Evolutionary conservation across 2,329 filamentous ascomycete species (phyloP).

Genomic region (Diplodia seriata): DNA sequence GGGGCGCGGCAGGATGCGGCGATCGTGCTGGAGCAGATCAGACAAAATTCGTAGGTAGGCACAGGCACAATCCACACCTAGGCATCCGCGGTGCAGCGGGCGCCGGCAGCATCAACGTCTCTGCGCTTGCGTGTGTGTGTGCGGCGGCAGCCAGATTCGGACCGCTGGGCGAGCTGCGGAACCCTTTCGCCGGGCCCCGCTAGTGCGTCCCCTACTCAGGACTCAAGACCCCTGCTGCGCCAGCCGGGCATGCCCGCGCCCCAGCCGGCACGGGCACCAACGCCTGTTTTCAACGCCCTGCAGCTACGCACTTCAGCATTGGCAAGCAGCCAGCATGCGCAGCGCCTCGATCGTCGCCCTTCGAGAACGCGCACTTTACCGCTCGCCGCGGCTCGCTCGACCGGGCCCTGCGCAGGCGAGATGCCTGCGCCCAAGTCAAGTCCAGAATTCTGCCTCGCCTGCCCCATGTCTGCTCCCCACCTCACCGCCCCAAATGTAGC

Average conservation of each 20-base stretch:
- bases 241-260: conserved; percentile 21
- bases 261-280: conserved; percentile 21
- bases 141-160: conserved; percentile 23
- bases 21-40: conserved; percentile 30
- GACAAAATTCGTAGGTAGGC: conserved; percentile 26
- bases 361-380: conserved; percentile 41
- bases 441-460: conserved; percentile 38
- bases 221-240: conserved; percentile 3
- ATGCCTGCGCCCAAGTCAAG: conserved; percentile 28
- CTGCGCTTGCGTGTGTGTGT: conserved; percentile 12
- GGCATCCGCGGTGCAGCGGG: conserved; percentile 10
- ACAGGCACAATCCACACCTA: conserved; percentile 12
- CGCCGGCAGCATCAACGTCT: conserved; percentile 12
- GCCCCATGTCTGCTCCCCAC: conserved; percentile 33
- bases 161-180: conserved; percentile 9
- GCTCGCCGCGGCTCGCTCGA: conserved; percentile 43
- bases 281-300: conserved; percentile 29
- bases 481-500: conserved; percentile 46
- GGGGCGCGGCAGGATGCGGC: conserved; percentile 27
- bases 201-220: conserved; percentile 1
- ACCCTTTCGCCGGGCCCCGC: conserved; percentile 20
- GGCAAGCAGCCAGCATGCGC: conserved; percentile 27
- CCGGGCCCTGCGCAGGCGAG: conserved; percentile 26
- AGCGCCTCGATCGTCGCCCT: conserved; percentile 32
- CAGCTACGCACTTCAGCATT: conserved; percentile 28